Base-by-base conservation (phyloP, 208 protist species). In the Trypanosoma theileri region DNA sequence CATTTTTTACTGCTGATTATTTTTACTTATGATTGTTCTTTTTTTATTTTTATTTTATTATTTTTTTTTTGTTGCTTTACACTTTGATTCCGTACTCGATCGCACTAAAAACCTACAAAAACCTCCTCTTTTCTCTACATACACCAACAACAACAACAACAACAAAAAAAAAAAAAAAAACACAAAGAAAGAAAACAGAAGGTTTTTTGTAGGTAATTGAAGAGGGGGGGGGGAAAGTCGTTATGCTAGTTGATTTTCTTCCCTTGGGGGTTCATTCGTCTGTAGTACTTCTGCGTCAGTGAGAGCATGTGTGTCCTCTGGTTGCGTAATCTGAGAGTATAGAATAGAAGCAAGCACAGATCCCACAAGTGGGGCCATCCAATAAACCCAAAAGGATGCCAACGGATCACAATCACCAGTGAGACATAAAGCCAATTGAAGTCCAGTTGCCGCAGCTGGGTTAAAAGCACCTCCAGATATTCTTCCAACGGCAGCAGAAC, bases 401-500 rank as follows among this genome's bases (percentile, higher is more conserved):
- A 95, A 65, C 14, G 80, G 71, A 21, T 86, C 80, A 54, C 89
- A 95, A 61, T 77, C 69, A 19, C 84, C 85, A 22, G 84, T 74
- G 48, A 95, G 70, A 63, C 89, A 95, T 31, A 84, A 56, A 17
- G 89, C 82, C 46, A 91, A 41, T 71, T 95, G 86, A 53, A 95
- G 79, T 8, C 89, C 89, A 12, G 86, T 92, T 9, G 89, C 86
- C 21, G 80, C 85, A 56, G 89, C 89, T 0, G 89, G 89, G 69
- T 95, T 92, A 74, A 95, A 95, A 53, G 85, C 77, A 42, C 89
- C 89, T 51, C 86, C 86, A 6, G 84, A 91, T 48, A 93, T 86
- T 56, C 63, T 70, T 21, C 85, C 84, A 28, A 83, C 86, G 61
- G 79, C 74, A 46, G 86, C 84, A 26, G 79, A 82, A 66, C 86